These are phyloP conservation scores for Galerina sulciceps DNA, from an alignment of 768 basidiomycete species.

Conservation along the genomic window DNA sequence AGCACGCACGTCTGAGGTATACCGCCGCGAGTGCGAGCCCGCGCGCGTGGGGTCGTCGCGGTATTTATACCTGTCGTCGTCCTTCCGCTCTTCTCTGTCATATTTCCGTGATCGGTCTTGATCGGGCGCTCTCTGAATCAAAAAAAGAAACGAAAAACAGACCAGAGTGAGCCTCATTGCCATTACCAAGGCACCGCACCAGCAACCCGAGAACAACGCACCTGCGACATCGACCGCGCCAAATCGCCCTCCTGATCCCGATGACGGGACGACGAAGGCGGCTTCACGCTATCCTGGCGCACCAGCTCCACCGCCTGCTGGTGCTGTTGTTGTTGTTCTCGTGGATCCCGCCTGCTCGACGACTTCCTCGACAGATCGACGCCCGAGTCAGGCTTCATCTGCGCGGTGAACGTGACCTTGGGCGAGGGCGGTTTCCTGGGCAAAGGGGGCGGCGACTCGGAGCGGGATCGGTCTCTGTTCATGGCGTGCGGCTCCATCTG, in stretches of 20 bases:
- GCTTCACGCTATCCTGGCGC: slow-evolving; percentile 24
- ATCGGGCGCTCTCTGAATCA: slow-evolving; percentile 14
- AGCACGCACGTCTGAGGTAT: slow-evolving; percentile 19
- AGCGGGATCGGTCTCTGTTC: slow-evolving; percentile 20
- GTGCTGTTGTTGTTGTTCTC: slow-evolving; percentile 17
- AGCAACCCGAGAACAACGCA: slow-evolving; percentile 7
- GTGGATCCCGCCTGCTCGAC: slow-evolving; percentile 19
- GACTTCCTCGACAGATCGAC: slow-evolving; percentile 21
- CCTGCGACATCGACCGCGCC: slow-evolving; percentile 21
- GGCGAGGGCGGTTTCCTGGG: slow-evolving; percentile 29
- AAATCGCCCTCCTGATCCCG: slow-evolving; percentile 20
- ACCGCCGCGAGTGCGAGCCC: slow-evolving; percentile 22
- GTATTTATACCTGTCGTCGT: slow-evolving; percentile 22
- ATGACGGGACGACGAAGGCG: slow-evolving; percentile 14
- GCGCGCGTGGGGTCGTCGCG: slow-evolving; percentile 26
- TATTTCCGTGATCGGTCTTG: slow-evolving; percentile 18
- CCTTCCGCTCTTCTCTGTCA: slow-evolving; percentile 16
- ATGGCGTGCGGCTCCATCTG: slow-evolving; percentile 11
- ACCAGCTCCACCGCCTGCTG: slow-evolving; percentile 17
- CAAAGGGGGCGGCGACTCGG: slow-evolving; percentile 28
- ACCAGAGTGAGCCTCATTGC: background rate
- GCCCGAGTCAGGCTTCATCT: slow-evolving; percentile 23
- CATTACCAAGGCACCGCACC: background rate
- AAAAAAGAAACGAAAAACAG: too few species aligned
- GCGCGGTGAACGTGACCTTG: slow-evolving; percentile 29